Evolutionary conservation across 2,329 filamentous ascomycete genomes (phyloP), one percentile per base, ranked within the genome.

Genomic region (Cryphonectria nitschkei): DNA sequence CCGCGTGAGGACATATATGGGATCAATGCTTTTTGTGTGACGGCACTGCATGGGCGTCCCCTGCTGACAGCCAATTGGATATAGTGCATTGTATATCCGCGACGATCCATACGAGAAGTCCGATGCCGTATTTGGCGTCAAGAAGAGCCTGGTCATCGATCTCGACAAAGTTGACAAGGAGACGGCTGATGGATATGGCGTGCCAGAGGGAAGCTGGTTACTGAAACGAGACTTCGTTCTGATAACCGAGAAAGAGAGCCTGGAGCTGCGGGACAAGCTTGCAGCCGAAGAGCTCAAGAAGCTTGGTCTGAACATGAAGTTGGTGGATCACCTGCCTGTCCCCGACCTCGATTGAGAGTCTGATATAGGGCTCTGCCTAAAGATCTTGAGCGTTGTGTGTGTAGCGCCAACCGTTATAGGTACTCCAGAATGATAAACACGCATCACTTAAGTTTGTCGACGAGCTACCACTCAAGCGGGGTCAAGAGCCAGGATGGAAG

Each of bases 51-150:
- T 50, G 61, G n/a, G 14, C 37, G 52, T 16, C 22, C 22, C 7
- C 68, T 52, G 32, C 34, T 73, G 29, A 75, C 61, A n/a, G 5
- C 22, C 62, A 39, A 50, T 22, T 32, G 7, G 22, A 60, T 62
- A 50, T 62, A 94, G 91, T 3, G 92, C 93, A 0, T 83, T 97
- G 0, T 97, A 95, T 77, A 83, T 95, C 68, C 88, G 91, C 2
- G 90, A 89, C 62, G 93, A 95, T 75, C 92, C 91, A 0, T 96
- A 95, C 78, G 93, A 95, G 82, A 92, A 89, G 0, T 93, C 91
- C 0, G 93, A 97, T 77, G 92, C 93, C 0, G 93, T 97, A 1
- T 97, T 97, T 76, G 93, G 93, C 29, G 93, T 97, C 70, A 97
- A 97, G 80, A 86, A 93, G 78, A 93, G 91, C 39, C 84, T 97